A percentile compares a stretch with the other conserved stretches of the same genome.
phyloP scores from a whole-genome alignment of 2,329 filamentous ascomycete species.

The Sporothrix dimorphospora region DNA sequence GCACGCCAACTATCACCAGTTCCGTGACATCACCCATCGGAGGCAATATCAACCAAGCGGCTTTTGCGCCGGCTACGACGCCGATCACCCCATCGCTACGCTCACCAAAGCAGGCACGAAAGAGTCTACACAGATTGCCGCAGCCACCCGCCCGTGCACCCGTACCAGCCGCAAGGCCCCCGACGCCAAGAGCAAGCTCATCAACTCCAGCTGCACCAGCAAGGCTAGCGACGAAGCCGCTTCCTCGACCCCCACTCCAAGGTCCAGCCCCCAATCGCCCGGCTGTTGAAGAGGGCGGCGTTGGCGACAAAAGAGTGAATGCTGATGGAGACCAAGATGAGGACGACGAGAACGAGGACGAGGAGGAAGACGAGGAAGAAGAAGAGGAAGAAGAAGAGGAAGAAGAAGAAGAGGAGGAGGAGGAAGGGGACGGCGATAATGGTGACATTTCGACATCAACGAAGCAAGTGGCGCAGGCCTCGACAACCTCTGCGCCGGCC shows the following conservation, averaged over 20 bases:
- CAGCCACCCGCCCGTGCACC: background rate
- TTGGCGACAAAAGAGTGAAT: background rate
- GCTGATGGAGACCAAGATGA: background rate
- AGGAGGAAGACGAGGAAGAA: background rate
- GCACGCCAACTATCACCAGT: conserved; percentile 32
- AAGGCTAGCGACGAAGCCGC: background rate
- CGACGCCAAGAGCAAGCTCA: background rate
- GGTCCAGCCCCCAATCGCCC: background rate
- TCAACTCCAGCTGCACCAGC: background rate
- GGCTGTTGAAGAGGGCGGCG: background rate
- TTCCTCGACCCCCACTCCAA: background rate
- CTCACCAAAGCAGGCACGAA: background rate
- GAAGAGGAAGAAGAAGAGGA: conserved; percentile 14
- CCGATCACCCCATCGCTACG: background rate
- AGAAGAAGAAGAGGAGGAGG: background rate
- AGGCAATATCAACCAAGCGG: background rate
- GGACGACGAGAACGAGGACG: background rate
- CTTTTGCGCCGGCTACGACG: background rate
- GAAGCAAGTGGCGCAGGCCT: background rate
- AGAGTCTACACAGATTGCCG: background rate
- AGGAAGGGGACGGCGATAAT: conserved; percentile 15
- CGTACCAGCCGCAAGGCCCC: background rate
- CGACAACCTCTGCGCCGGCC: background rate
- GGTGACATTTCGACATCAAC: background rate
- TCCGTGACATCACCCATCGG: background rate